phyloP scores from a whole-genome alignment of 192 early-diverging fungal species.

The Oehlia diaphana region DNA sequence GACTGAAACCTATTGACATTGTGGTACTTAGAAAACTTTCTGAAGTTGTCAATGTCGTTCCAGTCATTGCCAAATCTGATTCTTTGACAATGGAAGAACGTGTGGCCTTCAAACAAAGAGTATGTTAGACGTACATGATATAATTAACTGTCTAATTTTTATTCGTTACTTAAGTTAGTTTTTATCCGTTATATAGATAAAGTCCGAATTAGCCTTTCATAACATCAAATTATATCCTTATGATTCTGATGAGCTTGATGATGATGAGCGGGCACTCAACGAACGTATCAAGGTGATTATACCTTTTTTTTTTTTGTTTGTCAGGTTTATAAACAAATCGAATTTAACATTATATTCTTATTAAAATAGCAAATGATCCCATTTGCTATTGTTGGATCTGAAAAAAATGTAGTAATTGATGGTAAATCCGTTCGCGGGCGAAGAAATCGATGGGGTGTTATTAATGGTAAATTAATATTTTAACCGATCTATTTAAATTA shows the following conservation, averaged over 20 bases:
- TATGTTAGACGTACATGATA: conserved; percentile 32
- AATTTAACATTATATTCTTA: not conserved
- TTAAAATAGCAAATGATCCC: conserved; percentile 76
- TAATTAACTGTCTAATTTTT: not conserved
- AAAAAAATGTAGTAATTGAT: conserved; percentile 80
- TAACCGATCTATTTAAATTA: not conserved
- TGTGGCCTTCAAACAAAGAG: conserved; percentile 76
- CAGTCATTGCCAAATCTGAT: conserved; percentile 90
- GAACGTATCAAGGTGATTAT: conserved; percentile 65
- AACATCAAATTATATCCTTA: conserved; percentile 91
- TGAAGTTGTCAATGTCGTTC: conserved; percentile 83
- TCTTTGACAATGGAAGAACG: conserved; percentile 85
- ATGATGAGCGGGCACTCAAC: conserved; percentile 71
- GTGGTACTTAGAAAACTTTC: conserved; percentile 82
- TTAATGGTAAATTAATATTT: conserved; percentile 62
- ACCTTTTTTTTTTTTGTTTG: not conserved
- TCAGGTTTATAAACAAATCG: not conserved
- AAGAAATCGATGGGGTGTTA: conserved; percentile 85
- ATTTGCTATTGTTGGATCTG: conserved; percentile 93
- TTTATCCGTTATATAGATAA: conserved; percentile 52
- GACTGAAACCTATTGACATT: conserved; percentile 85
- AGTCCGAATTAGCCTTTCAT: conserved; percentile 91
- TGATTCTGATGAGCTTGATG: conserved; percentile 80
- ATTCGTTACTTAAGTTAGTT: conserved; percentile 1
- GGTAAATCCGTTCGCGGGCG: conserved; percentile 89